Evolutionary conservation across 2,329 filamentous ascomycete species (phyloP), one percentile per base, ranked within the genome.

Genomic region (Graphiopsis chlorocephala): DNA sequence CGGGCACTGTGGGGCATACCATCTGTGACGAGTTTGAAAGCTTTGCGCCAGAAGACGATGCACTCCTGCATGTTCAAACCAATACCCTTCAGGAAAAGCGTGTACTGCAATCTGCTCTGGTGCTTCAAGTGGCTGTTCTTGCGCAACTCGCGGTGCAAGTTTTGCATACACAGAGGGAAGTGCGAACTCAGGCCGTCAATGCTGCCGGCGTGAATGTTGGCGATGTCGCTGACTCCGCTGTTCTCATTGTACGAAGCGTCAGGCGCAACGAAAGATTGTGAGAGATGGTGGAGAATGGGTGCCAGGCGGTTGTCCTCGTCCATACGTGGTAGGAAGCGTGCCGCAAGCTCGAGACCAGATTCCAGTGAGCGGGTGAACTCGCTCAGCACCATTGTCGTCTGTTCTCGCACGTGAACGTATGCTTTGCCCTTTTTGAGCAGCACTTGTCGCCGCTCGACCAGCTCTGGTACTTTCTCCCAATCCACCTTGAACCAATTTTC

Each of bases 401-500:
- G 93, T 76, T 97, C 93, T 64, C 88, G 85, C 14, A 89, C 88
- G 0, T 95, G 94, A 1, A 99, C 94, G 74, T 93, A 99, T 1
- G 95, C 95, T 77, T 92, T 95, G 2, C 95, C 95, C 29, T 80
- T 87, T 70, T 85, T 89, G 69, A 98, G 69, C 63, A 95, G 88
- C 1, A 96, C 91, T 61, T 86, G 85, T 59, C 94, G 84, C 57
- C 85, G 80, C 78, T 97, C 93, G 0, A 99, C 88, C 42, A 99
- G 80, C 67, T 98, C 94, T 0, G 94, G 92, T 1, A 99, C 95
- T 35, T 88, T 86, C 75, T 93, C 90, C 93, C 94, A 99, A 73
- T 97, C 92, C 1, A 98, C 92, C 80, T 97, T 98, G 83, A 96
- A 96, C 90, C 92, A 99, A 28, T 82, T 88, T 72, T 95, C 92